Conservation (phyloP, 768 basidiomycete species). For the Asterophora lycoperdoides region DNA sequence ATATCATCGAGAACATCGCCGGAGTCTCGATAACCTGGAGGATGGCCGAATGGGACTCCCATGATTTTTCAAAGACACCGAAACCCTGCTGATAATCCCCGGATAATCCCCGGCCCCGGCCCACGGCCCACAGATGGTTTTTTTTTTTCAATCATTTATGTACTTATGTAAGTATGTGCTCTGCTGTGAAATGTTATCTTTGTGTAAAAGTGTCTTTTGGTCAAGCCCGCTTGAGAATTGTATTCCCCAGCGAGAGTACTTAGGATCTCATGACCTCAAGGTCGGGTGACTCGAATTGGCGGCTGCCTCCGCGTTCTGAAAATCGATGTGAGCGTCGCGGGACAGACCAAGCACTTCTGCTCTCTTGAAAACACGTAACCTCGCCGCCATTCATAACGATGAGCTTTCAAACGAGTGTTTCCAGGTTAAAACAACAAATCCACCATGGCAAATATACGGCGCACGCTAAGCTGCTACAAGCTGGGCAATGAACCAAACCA, state of each 20-base stretch:
- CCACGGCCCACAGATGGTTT: slow-evolving; percentile 12
- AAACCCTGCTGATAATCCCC: slow-evolving; percentile 12
- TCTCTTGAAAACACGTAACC: background rate
- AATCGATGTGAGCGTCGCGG: background rate
- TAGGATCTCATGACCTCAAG: slow-evolving; percentile 13
- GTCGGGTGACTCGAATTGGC: slow-evolving; percentile 10
- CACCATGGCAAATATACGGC: background rate
- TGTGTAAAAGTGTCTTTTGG: slow-evolving; percentile 18
- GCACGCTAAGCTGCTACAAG: background rate
- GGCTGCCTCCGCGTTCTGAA: background rate
- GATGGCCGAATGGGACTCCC: slow-evolving; percentile 32
- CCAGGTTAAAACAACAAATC: background rate
- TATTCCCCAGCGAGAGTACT: slow-evolving; percentile 1
- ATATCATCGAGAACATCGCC: slow-evolving; percentile 48
- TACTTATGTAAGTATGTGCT: slow-evolving; percentile 21
- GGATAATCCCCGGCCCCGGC: slow-evolving; percentile 9
- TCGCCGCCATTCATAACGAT: background rate
- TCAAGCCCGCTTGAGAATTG: slow-evolving; percentile 5
- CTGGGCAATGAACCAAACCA: background rate
- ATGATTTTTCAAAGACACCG: slow-evolving; percentile 13
- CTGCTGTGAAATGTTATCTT: slow-evolving; percentile 20
- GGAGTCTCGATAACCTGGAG: slow-evolving; percentile 37
- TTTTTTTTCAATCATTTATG: slow-evolving; percentile 15
- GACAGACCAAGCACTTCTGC: background rate
- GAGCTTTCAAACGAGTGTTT: background rate